phyloP scores from a whole-genome alignment of 2,329 filamentous ascomycete genomes.

The Ascochyta rabiei region DNA sequence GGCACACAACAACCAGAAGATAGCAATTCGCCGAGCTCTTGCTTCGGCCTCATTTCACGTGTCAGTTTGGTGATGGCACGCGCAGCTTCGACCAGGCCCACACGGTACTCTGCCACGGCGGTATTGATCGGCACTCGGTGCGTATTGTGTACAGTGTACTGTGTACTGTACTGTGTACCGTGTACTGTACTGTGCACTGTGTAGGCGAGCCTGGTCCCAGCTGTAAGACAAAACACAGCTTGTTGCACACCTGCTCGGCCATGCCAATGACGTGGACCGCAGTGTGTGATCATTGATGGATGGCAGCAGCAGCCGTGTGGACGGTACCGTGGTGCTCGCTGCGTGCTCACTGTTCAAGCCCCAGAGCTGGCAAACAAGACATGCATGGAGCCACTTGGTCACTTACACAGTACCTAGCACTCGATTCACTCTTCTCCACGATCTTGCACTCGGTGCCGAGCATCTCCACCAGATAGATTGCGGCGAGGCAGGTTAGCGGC shows the following conservation, averaged over 20 bases:
- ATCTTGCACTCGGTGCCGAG: slow-evolving; percentile 11
- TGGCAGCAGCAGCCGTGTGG: neutral
- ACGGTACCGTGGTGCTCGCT: slow-evolving; percentile 2
- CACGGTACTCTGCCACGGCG: neutral
- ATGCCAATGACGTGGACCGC: neutral
- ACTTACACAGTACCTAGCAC: neutral
- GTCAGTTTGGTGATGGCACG: neutral
- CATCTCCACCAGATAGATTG: slow-evolving; percentile 16
- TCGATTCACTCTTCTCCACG: slow-evolving; percentile 12
- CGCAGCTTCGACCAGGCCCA: slow-evolving; percentile 2
- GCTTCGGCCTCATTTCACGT: slow-evolving; percentile 10
- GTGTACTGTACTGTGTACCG: too few species aligned
- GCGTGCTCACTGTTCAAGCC: neutral
- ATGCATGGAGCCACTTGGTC: neutral
- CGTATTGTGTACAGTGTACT: too few species aligned
- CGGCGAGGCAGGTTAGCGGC: slow-evolving; percentile 6
- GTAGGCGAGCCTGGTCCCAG: neutral
- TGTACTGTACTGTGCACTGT: neutral
- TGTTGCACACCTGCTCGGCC: neutral
- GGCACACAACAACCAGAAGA: slow-evolving; percentile 13
- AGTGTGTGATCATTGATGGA: neutral
- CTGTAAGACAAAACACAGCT: neutral
- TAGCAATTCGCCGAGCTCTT: slow-evolving; percentile 1
- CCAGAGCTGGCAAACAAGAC: slow-evolving; percentile 5
- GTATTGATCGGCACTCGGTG: neutral